These are phyloP conservation scores for Cryptococcus hybrid DNA, from an alignment of 1,284 basidiomycete species.

Conservation along the genomic window DNA sequence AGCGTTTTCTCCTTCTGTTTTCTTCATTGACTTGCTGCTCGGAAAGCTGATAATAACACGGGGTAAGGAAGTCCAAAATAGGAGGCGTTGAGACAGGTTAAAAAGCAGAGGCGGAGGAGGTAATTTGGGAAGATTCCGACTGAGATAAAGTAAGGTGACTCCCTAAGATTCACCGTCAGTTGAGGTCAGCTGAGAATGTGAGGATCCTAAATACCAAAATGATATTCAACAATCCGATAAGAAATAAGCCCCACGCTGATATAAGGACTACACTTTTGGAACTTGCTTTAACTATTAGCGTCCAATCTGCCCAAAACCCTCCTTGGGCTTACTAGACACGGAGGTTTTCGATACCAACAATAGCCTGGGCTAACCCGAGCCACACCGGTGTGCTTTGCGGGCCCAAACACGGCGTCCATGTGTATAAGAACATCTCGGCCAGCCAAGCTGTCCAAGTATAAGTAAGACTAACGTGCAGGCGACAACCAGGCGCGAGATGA, in stretches of 20 bases:
- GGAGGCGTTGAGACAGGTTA: slow-evolving; percentile 15
- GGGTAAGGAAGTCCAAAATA: slow-evolving; percentile 23
- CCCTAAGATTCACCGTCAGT: slow-evolving; percentile 7
- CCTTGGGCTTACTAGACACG: slow-evolving; percentile 20
- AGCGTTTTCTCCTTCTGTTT: slow-evolving; percentile 1
- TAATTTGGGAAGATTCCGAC: slow-evolving; percentile 20
- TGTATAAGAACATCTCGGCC: slow-evolving; percentile 27
- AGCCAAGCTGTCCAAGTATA: slow-evolving; percentile 22
- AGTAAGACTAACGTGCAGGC: slow-evolving; percentile 7
- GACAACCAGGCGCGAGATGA: slow-evolving; percentile 18
- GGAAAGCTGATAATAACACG: slow-evolving; percentile 20
- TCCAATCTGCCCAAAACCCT: background rate
- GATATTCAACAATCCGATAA: slow-evolving; percentile 21
- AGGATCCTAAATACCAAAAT: slow-evolving; percentile 1
- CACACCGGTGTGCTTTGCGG: slow-evolving; percentile 28
- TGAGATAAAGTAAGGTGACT: slow-evolving; percentile 15
- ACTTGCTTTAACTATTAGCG: slow-evolving; percentile 2
- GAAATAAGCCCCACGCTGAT: slow-evolving; percentile 22
- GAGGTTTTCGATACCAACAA: slow-evolving; percentile 25
- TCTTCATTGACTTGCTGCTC: background rate
- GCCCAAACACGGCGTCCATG: slow-evolving; percentile 25
- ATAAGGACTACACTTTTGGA: slow-evolving; percentile 17
- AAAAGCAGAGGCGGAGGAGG: slow-evolving; percentile 30
- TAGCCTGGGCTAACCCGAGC: slow-evolving; percentile 19
- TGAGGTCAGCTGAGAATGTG: too few relatives aligned